Evolutionary conservation across 257 asterid species (phyloP).

Genomic region (Solanum pennellii): DNA sequence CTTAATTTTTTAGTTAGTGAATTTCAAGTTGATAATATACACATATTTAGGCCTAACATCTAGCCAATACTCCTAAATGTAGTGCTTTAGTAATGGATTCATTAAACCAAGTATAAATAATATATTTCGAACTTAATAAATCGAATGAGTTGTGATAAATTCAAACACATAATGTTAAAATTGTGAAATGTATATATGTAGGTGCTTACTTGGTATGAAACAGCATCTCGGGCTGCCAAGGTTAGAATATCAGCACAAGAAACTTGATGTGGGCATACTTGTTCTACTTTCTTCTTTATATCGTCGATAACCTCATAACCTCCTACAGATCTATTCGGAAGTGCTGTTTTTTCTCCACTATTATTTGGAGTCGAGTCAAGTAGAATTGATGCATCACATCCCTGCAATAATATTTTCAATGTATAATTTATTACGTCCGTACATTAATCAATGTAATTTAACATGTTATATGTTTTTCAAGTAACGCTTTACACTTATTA

Average conservation of each 20-base stretch:
- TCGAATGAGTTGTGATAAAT: not conserved
- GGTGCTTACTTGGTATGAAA: slow-evolving; percentile 10
- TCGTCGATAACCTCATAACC: slow-evolving; percentile 36
- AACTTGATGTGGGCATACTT: slow-evolving; percentile 21
- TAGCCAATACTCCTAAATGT: not conserved
- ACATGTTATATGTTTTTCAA: not conserved
- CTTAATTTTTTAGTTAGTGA: no score
- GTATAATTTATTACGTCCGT: not conserved
- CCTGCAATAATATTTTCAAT: slow-evolving; percentile 10
- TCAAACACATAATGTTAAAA: not conserved
- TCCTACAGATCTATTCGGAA: slow-evolving; percentile 24
- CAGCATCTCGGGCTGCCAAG: slow-evolving; percentile 32
- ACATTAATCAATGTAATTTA: not conserved
- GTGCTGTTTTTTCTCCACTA: slow-evolving; percentile 28
- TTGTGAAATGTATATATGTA: not conserved
- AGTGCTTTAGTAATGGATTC: not conserved
- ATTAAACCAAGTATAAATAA: not conserved
- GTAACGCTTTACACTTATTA: not conserved
- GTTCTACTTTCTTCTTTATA: slow-evolving; percentile 25
- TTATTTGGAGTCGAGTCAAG: slow-evolving; percentile 15
- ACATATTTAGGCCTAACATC: not conserved
- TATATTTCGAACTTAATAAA: not conserved
- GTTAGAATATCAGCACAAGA: slow-evolving; percentile 52
- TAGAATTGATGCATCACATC: slow-evolving; percentile 40
- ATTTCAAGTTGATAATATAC: not conserved